A percentile compares a stretch with the other conserved stretches of the same genome.
Conservation (phyloP, 169 alveolate genomes). For the Perkinsus marinus region DNA sequence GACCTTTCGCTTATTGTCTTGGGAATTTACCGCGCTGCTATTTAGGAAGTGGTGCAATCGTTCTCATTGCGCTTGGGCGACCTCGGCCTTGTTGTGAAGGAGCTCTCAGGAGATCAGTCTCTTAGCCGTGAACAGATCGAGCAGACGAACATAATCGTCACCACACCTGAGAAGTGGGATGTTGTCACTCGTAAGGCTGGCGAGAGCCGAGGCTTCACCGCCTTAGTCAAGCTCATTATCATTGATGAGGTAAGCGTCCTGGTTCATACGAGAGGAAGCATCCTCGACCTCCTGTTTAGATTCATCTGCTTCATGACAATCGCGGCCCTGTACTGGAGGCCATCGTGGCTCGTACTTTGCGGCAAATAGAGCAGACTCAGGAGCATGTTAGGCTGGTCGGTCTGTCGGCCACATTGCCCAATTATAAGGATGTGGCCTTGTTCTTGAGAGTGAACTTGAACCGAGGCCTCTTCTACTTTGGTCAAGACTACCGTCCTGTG, state of each 20-base stretch:
- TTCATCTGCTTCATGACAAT: constrained; percentile 93
- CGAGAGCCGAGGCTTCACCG: constrained; percentile 75
- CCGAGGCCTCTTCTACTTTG: constrained; percentile 87
- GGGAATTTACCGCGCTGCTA: neutral
- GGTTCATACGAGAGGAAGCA: neutral
- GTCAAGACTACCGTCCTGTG: constrained; percentile 92
- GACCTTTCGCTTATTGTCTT: constrained; percentile 18
- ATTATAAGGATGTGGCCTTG: constrained; percentile 94
- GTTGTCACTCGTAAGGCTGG: constrained; percentile 94
- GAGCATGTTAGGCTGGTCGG: constrained; percentile 81
- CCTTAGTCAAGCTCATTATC: constrained; percentile 86
- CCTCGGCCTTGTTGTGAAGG: constrained; percentile 76
- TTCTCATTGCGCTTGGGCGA: constrained; percentile 47
- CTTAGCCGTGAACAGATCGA: constrained; percentile 86
- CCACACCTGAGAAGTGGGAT: constrained; percentile 99
- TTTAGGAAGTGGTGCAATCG: constrained; percentile 36
- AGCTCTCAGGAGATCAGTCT: constrained; percentile 91
- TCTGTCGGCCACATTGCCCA: constrained; percentile 99
- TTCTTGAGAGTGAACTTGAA: constrained; percentile 79
- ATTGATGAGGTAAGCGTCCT: constrained; percentile 84
- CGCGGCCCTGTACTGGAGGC: constrained; percentile 99
- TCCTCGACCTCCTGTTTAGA: neutral
- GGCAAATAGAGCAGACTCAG: constrained; percentile 69
- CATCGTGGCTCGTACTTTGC: constrained; percentile 92
- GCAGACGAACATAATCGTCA: constrained; percentile 92